A percentile compares a stretch with the other conserved stretches of the same genome.
These are phyloP conservation scores for Xylaria nigripes DNA, from an alignment of 495 filamentous ascomycete species.

Conservation along the genomic window DNA sequence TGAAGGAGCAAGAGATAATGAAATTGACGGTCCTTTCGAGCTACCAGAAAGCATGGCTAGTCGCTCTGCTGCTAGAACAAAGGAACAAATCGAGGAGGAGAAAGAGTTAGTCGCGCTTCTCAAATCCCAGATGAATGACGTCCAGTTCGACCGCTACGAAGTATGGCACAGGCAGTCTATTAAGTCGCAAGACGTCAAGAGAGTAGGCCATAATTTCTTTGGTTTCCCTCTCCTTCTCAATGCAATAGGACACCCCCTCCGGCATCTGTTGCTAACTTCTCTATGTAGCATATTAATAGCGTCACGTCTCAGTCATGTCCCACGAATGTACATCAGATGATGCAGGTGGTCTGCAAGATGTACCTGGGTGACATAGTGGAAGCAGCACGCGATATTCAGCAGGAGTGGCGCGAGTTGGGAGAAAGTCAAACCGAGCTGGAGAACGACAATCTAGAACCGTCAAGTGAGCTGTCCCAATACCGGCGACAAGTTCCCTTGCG, in stretches of 20 bases:
- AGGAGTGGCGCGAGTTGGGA: slow-evolving; percentile 59
- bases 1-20: slow-evolving; percentile 49
- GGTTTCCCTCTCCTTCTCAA: not conserved
- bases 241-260: not conserved
- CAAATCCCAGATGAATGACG: slow-evolving; percentile 55
- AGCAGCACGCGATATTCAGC: slow-evolving; percentile 67
- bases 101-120: slow-evolving; percentile 53
- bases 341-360: slow-evolving; percentile 74
- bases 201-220: slow-evolving; percentile 31
- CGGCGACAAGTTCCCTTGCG: slow-evolving; percentile 59
- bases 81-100: slow-evolving; percentile 63
- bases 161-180: slow-evolving; percentile 65
- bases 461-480: slow-evolving; percentile 26
- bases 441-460: slow-evolving; percentile 21
- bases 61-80: slow-evolving; percentile 41
- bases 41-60: slow-evolving; percentile 54
- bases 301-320: slow-evolving; percentile 84
- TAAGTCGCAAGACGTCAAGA: slow-evolving; percentile 38
- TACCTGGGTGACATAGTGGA: slow-evolving; percentile 81
- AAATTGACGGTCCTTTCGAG: slow-evolving; percentile 58
- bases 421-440: slow-evolving; percentile 42
- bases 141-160: slow-evolving; percentile 67
- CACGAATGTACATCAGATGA: slow-evolving; percentile 64
- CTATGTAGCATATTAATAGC: slow-evolving; percentile 64
- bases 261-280: slow-evolving; percentile 18